Evolutionary conservation across 2,329 filamentous ascomycete species (phyloP).

Genomic region (Phialophora verrucosa): DNA sequence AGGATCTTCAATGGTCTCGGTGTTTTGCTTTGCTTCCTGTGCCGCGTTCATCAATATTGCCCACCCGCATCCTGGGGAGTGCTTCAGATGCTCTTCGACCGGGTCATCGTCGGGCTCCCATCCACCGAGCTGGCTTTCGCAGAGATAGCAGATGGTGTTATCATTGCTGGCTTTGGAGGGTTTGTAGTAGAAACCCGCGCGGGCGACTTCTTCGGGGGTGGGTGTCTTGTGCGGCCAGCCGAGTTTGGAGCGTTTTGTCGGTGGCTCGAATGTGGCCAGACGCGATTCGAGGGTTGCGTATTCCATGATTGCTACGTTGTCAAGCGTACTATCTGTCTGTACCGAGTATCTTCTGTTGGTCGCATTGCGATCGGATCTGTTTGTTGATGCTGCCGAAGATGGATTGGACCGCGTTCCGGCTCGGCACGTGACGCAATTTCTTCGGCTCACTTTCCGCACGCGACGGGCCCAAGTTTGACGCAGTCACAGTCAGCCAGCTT

Average conservation of each 20-base stretch:
- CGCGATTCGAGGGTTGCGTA: conserved; percentile 72
- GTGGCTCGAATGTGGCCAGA: conserved; percentile 75
- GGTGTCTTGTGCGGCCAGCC: conserved; percentile 79
- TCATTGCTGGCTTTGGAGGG: conserved; percentile 77
- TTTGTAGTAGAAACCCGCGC: conserved; percentile 88
- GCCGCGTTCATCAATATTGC: conserved; percentile 71
- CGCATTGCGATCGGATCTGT: conserved; percentile 7
- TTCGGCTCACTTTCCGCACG: conserved; percentile 11
- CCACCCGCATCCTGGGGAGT: conserved; percentile 84
- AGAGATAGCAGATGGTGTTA: conserved; percentile 89
- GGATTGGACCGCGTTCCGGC: conserved; percentile 15
- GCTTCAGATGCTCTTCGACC: conserved; percentile 80
- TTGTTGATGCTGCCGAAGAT: conserved; percentile 23
- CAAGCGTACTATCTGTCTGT: not conserved
- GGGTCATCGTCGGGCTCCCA: conserved; percentile 91
- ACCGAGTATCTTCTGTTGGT: not conserved
- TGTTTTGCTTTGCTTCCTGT: conserved; percentile 66
- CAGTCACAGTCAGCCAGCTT: conserved; percentile 2
- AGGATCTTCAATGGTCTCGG: conserved; percentile 72
- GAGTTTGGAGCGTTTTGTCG: conserved; percentile 63
- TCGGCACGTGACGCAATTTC: conserved; percentile 10
- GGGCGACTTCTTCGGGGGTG: conserved; percentile 75
- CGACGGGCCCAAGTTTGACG: not conserved
- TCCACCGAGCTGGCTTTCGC: conserved; percentile 80
- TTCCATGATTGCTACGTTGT: conserved; percentile 31